These are phyloP conservation scores for Phytophthora fragariae DNA, from an alignment of 352 stramenopile species.

Conservation along the genomic window DNA sequence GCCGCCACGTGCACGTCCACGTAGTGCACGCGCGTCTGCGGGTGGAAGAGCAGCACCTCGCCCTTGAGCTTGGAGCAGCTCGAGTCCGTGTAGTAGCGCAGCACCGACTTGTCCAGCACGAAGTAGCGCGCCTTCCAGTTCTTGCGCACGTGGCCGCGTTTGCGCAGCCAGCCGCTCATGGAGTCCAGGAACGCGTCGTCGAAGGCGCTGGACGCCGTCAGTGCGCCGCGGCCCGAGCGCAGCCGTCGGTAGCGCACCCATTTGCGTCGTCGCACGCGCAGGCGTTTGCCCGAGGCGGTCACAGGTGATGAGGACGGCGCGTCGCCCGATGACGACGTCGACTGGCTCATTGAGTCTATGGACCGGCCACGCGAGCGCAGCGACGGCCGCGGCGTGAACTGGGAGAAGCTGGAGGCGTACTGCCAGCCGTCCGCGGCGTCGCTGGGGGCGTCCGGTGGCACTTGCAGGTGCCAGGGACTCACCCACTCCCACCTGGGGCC, in stretches of 20 bases:
- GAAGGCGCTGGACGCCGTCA: constrained; percentile 48
- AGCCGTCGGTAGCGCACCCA: constrained; percentile 71
- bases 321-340: constrained; percentile 8
- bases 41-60: constrained; percentile 83
- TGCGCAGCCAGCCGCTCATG: constrained; percentile 75
- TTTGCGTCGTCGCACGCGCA: constrained; percentile 65
- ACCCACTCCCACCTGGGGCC: constrained; percentile 67
- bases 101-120: constrained; percentile 69
- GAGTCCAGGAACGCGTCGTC: constrained; percentile 78
- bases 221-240: constrained; percentile 17
- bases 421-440: constrained; percentile 66
- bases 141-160: constrained; percentile 75
- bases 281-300: constrained; percentile 47
- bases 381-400: constrained; percentile 49
- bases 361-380: constrained; percentile 32
- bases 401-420: constrained; percentile 69
- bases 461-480: constrained; percentile 76
- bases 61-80: constrained; percentile 64
- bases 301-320: constrained; percentile 31
- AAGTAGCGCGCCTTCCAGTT: constrained; percentile 86
- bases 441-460: constrained; percentile 12
- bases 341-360: constrained; percentile 34
- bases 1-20: constrained; percentile 68
- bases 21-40: constrained; percentile 69
- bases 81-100: constrained; percentile 74